Percentiles rank a stretch among this genome's conserved stretches.
Evolutionary conservation across 495 filamentous ascomycete species (phyloP).

Genomic region (Penicillium cosmopolitanum): DNA sequence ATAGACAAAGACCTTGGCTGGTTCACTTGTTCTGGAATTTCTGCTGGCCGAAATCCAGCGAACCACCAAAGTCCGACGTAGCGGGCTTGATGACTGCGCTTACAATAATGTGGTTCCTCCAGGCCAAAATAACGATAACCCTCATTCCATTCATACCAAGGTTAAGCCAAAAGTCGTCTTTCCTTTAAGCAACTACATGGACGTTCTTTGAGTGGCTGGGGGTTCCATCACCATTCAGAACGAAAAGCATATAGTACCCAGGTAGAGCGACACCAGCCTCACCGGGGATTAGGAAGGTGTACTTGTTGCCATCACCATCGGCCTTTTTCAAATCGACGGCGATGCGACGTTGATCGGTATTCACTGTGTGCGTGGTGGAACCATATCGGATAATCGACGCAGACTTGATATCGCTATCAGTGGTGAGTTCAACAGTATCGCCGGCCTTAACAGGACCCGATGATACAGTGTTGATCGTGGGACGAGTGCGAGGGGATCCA

Average conservation of each 20-base stretch:
- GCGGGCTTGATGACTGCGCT: too few species aligned
- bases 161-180: too few species aligned
- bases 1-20: too few species aligned
- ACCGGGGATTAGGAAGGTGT: constrained; percentile 38
- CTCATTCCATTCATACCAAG: too few species aligned
- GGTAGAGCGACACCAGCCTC: constrained; percentile 49
- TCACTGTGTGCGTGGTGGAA: constrained; percentile 50
- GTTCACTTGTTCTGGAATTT: background rate
- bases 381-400: constrained; percentile 45
- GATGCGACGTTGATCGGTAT: constrained; percentile 55
- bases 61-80: background rate
- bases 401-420: constrained; percentile 23
- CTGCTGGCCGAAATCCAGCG: background rate
- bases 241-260: constrained; percentile 57
- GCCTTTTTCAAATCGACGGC: constrained; percentile 26
- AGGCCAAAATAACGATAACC: too few species aligned
- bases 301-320: constrained; percentile 16
- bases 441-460: constrained; percentile 30
- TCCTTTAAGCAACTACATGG: constrained; percentile 14
- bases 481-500: constrained; percentile 40
- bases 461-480: constrained; percentile 36
- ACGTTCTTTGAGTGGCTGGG: constrained; percentile 42
- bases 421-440: constrained; percentile 38
- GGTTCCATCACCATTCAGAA: constrained; percentile 37
- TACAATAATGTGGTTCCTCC: too few species aligned